phyloP scores from a whole-genome alignment of 192 early-diverging fungal species.

The Paraglomus occultum region DNA sequence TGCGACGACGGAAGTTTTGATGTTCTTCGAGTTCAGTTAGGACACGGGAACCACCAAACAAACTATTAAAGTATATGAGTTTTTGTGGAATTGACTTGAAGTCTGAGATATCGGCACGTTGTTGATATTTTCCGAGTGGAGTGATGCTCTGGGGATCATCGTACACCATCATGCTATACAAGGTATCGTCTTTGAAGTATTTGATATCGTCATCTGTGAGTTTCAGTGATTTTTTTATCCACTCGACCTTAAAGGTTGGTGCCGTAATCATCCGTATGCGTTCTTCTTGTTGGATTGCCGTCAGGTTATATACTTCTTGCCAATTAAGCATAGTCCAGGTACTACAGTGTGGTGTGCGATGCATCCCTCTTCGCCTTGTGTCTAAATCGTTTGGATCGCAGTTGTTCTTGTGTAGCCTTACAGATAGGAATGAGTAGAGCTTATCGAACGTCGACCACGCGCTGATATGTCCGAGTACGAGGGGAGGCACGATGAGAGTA shows the following conservation, averaged over 20 bases:
- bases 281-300: too few relatives aligned
- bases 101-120: too few relatives aligned
- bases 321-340: conserved; percentile 53
- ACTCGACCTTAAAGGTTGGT: too few relatives aligned
- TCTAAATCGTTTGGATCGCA: conserved; percentile 48
- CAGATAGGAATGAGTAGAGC: conserved; percentile 47
- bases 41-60: conserved; percentile 49
- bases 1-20: conserved; percentile 34
- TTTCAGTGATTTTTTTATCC: too few relatives aligned
- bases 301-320: conserved; percentile 54
- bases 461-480: conserved; percentile 43
- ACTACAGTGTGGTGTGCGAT: conserved; percentile 47
- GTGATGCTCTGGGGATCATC: too few relatives aligned
- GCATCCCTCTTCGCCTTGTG: conserved; percentile 31
- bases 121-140: too few relatives aligned
- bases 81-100: too few relatives aligned
- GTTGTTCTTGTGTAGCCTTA: conserved; percentile 51
- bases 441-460: conserved; percentile 49
- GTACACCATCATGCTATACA: too few relatives aligned
- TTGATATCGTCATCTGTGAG: too few relatives aligned
- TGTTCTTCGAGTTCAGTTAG: conserved; percentile 44
- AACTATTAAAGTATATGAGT: conserved; percentile 53
- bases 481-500: conserved; percentile 45
- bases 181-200: too few relatives aligned
- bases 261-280: too few relatives aligned